phyloP scores from a whole-genome alignment of 2,329 filamentous ascomycete species.

The Xylariomycetidae sp. region DNA sequence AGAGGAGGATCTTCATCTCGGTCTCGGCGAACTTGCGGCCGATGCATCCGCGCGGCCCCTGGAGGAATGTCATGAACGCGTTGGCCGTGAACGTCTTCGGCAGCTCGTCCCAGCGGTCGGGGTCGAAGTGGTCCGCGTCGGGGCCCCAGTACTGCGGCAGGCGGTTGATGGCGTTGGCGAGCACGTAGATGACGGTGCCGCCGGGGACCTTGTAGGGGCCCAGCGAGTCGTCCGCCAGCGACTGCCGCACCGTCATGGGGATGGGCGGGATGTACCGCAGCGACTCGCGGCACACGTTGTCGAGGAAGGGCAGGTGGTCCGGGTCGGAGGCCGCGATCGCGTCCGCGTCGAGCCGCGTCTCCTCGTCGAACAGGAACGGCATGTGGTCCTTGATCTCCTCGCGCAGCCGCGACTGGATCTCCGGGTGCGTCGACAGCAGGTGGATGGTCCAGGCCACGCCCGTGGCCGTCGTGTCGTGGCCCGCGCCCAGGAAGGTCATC shows the following conservation, averaged over 20 bases:
- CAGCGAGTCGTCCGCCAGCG: slow-evolving; percentile 31
- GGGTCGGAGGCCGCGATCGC: slow-evolving; percentile 28
- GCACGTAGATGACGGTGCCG: slow-evolving; percentile 36
- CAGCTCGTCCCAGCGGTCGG: slow-evolving; percentile 35
- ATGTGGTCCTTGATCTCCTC: slow-evolving; percentile 31
- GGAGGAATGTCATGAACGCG: slow-evolving; percentile 28
- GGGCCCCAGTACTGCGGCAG: slow-evolving; percentile 34
- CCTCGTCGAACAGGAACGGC: slow-evolving; percentile 32
- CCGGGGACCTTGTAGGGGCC: slow-evolving; percentile 33
- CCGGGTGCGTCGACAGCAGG: slow-evolving; percentile 32
- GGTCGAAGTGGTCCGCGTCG: slow-evolving; percentile 33
- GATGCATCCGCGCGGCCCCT: slow-evolving; percentile 25
- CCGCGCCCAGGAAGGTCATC: slow-evolving; percentile 35
- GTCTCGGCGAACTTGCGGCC: slow-evolving; percentile 26
- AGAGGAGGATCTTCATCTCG: slow-evolving; percentile 29
- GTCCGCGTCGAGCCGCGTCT: slow-evolving; percentile 23
- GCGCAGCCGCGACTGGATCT: slow-evolving; percentile 33
- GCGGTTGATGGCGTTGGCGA: slow-evolving; percentile 36
- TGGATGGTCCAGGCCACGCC: slow-evolving; percentile 37
- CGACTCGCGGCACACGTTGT: slow-evolving; percentile 40
- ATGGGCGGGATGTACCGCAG: slow-evolving; percentile 40
- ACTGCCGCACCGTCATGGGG: slow-evolving; percentile 38
- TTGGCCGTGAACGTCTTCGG: slow-evolving; percentile 31
- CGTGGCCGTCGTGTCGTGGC: slow-evolving; percentile 39
- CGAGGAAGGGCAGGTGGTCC: slow-evolving; percentile 36